Conservation (phyloP, 2,329 filamentous ascomycete species). For the Ceratocystis cacaofunesta region DNA sequence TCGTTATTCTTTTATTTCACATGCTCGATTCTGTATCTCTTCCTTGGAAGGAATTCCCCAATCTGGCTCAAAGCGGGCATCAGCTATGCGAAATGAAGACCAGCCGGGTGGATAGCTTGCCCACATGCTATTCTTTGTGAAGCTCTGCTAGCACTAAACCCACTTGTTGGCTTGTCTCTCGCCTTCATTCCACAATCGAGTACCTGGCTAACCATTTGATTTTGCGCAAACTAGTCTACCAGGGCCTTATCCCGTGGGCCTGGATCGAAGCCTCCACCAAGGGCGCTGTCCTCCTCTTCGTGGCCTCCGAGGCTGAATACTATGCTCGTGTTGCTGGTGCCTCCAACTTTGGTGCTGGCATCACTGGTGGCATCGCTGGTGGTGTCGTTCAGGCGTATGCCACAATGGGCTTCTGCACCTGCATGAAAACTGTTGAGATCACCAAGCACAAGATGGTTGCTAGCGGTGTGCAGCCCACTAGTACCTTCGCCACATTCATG, state of each 20-base stretch:
- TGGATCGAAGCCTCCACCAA: constrained; percentile 99
- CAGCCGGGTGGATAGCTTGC: neutral
- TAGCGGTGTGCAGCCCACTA: constrained; percentile 65
- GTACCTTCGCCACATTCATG: constrained; percentile 91
- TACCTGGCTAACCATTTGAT: constrained; percentile 8
- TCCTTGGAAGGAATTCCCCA: neutral
- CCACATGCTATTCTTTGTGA: neutral
- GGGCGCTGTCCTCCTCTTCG: constrained; percentile 95
- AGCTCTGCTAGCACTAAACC: neutral
- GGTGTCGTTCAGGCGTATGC: constrained; percentile 97
- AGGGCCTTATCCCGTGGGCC: constrained; percentile 98
- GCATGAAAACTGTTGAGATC: constrained; percentile 99
- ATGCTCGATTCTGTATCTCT: neutral
- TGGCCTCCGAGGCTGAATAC: constrained; percentile 96
- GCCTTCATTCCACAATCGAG: constrained; percentile 19
- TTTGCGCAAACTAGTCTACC: constrained; percentile 57
- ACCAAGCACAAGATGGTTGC: constrained; percentile 93
- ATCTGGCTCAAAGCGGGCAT: neutral
- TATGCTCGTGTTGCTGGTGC: constrained; percentile 74
- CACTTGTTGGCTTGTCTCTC: neutral
- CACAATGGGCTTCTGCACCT: constrained; percentile 99
- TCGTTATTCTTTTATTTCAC: neutral
- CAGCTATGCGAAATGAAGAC: neutral
- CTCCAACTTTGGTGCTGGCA: constrained; percentile 74
- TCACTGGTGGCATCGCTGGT: constrained; percentile 78